phyloP scores from a whole-genome alignment of 2,329 filamentous ascomycete species.

The Cytospora leucostoma region DNA sequence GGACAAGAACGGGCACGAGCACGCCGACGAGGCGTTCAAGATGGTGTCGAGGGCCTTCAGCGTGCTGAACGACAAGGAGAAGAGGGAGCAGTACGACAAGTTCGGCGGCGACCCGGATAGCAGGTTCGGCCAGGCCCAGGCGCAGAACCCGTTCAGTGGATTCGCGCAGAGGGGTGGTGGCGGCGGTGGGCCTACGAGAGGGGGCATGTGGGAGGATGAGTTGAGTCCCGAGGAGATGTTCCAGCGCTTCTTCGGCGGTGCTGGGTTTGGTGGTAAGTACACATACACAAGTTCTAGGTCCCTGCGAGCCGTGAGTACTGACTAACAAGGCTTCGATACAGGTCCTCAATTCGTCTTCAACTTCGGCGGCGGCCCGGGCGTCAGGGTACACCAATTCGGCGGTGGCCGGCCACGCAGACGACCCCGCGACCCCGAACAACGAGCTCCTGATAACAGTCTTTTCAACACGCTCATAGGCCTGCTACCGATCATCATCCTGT shows the following conservation, averaged over 20 bases:
- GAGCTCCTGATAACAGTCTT: constrained; percentile 53
- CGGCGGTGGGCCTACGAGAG: constrained; percentile 46
- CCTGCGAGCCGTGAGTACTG: neutral
- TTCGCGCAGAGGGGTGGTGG: constrained; percentile 53
- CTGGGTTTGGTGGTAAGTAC: constrained; percentile 60
- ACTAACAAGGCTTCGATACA: constrained; percentile 61
- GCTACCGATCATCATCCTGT: constrained; percentile 85
- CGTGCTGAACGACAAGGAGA: constrained; percentile 88
- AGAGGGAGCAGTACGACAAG: constrained; percentile 83
- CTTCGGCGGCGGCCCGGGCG: constrained; percentile 84
- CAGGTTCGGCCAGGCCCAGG: constrained; percentile 69
- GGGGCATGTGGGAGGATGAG: constrained; percentile 80
- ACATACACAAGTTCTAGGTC: neutral
- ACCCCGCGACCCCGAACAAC: constrained; percentile 64
- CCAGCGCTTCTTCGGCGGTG: constrained; percentile 90
- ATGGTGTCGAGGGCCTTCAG: constrained; percentile 95
- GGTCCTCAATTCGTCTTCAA: constrained; percentile 95
- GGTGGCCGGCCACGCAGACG: constrained; percentile 75
- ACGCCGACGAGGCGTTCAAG: constrained; percentile 98
- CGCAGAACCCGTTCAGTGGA: constrained; percentile 64
- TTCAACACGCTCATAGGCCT: constrained; percentile 68
- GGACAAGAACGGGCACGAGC: constrained; percentile 96
- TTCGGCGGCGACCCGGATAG: constrained; percentile 92
- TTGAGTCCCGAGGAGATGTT: constrained; percentile 97
- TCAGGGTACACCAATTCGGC: constrained; percentile 94